Percentiles rank a stretch among this genome's conserved stretches.
These are phyloP conservation scores for Alopecurus myosuroides DNA, from an alignment of 176 grass and related monocot species.

Conservation along the genomic window DNA sequence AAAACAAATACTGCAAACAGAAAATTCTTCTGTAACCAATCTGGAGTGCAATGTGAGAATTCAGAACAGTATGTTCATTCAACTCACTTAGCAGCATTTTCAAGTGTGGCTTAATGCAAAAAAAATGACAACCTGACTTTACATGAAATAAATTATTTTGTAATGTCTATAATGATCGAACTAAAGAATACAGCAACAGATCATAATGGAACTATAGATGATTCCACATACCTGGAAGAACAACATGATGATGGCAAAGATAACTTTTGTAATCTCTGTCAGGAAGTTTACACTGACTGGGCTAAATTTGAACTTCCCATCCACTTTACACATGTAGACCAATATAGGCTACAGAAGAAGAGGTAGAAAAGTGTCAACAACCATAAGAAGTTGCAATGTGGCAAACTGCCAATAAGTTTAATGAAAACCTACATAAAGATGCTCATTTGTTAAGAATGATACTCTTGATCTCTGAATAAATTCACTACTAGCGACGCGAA, in stretches of 20 bases:
- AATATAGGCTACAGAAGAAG: constrained; percentile 75
- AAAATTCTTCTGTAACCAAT: neutral
- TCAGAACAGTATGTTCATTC: neutral
- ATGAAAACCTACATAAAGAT: neutral
- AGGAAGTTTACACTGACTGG: constrained; percentile 96
- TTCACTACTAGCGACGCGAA: neutral
- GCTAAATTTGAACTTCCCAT: constrained; percentile 97
- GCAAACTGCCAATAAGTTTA: neutral
- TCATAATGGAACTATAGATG: neutral
- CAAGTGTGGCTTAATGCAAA: neutral
- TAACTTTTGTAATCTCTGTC: constrained; percentile 82
- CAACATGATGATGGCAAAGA: constrained; percentile 85
- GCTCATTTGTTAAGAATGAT: neutral
- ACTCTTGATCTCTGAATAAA: neutral
- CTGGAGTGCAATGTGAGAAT: neutral
- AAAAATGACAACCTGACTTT: constrained; percentile 6
- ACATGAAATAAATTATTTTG: neutral
- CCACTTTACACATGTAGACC: constrained; percentile 89
- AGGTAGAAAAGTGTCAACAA: constrained; percentile 16
- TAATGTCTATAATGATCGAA: neutral
- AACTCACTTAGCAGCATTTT: neutral
- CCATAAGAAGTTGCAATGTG: constrained; percentile 1
- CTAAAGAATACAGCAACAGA: neutral
- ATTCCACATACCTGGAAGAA: constrained; percentile 68
- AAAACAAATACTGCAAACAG: constrained; percentile 12